Percentiles rank a stretch among this genome's conserved stretches.
Conservation (phyloP, 192 early-diverging fungal species). For the Globomyces pollinis-pini region DNA sequence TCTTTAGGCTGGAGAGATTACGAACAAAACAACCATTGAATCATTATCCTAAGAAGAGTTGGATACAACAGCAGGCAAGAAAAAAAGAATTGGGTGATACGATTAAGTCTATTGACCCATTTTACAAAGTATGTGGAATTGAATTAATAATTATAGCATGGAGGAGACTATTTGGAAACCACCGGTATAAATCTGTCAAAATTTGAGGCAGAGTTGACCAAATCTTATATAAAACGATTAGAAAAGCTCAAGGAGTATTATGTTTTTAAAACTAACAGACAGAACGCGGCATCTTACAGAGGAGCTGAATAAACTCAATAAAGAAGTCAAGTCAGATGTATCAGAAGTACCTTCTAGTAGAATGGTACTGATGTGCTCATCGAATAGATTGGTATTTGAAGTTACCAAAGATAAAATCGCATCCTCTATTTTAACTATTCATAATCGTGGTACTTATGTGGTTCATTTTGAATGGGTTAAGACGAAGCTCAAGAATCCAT, state of each 20-base stretch:
- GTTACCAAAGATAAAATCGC: conserved; percentile 23
- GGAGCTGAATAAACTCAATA: too few relatives aligned
- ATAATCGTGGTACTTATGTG: conserved; percentile 34
- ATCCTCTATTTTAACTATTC: conserved; percentile 33
- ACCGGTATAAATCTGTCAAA: conserved; percentile 16
- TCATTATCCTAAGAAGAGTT: not conserved
- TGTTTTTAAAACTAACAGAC: not conserved
- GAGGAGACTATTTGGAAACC: conserved; percentile 30
- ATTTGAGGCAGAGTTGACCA: conserved; percentile 17
- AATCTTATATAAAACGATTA: conserved; percentile 16
- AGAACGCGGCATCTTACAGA: not conserved
- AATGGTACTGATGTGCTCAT: conserved; percentile 13
- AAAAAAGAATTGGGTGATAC: conserved; percentile 27
- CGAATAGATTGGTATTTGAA: conserved; percentile 24
- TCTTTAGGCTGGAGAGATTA: conserved; percentile 15
- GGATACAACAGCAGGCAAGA: conserved; percentile 10
- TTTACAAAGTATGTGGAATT: conserved; percentile 11
- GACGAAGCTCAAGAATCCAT: conserved; percentile 17
- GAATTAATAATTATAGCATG: conserved; percentile 13
- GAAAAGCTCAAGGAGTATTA: conserved; percentile 1
- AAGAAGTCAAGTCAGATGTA: too few relatives aligned
- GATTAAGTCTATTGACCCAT: conserved; percentile 32
- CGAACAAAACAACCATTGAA: conserved; percentile 12
- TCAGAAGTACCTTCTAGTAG: too few relatives aligned
- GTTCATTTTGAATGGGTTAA: conserved; percentile 35